Base-by-base conservation (phyloP, 139 green algal species). In the Ettlia oleoabundans region DNA sequence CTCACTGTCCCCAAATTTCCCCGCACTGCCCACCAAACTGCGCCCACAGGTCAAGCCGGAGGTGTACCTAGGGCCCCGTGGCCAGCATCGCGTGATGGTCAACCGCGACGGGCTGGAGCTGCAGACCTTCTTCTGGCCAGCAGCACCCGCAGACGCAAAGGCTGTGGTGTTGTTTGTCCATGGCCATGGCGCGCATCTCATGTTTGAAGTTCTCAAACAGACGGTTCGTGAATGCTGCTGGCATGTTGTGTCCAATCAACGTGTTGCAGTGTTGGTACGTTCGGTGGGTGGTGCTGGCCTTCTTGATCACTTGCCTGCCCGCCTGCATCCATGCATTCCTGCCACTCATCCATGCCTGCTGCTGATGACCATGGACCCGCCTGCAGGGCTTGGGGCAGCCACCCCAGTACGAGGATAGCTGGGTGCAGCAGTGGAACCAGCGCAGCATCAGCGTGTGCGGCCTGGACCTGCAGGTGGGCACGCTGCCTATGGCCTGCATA, bases 341-440 rank as follows among this genome's bases (percentile, higher is more conserved):
- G 63, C 26, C 63, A 8, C 30, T 21, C 63, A 6, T 24, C 30
- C 63, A 38, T 41, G n/a, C 63, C 63, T 69, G 30, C 7, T n/a
- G n/a, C n/a, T n/a, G n/a, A n/a, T n/a, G n/a, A n/a, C n/a, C n/a
- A n/a, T n/a, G n/a, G n/a, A n/a, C n/a, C n/a, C n/a, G n/a, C n/a
- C n/a, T 84, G 53, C 53, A 82, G 53, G 38, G 33, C 33, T 53
- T 62, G 41, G 71, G 78, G 70, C 33, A 85, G 87, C 55, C 82
- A 41, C 42, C 83, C 8, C 6, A 82, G 2, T 97, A 97, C 79
- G 65, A 47, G 1, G 88, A 84, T 6, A 93, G 86, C 13, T 96
- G 91, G 93, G 87, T 95, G 28, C 53, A 92, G 73, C 33, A 66
- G 4, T 83, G 93, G 28, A 97, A 97, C 69, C 19, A 71, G 9